Conservation (phyloP, 345 rosid species). For the Isatis tinctoria region DNA sequence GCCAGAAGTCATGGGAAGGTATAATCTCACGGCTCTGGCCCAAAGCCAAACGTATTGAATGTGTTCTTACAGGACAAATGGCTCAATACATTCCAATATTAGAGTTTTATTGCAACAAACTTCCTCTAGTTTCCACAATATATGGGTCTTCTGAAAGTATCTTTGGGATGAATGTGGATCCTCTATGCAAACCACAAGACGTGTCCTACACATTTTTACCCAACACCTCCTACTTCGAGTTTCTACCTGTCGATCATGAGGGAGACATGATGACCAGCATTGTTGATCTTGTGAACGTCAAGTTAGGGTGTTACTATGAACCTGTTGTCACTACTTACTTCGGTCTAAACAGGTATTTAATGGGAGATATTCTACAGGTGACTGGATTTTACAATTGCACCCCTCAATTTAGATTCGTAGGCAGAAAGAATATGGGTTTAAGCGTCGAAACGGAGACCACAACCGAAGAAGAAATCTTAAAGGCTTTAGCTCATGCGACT, state of each 20-base stretch:
- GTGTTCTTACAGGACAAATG: not conserved
- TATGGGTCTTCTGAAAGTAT: not conserved
- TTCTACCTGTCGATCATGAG: not conserved
- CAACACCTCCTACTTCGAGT: not conserved
- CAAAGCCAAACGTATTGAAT: not conserved
- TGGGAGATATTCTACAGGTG: conserved; percentile 1
- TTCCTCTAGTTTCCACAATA: not conserved
- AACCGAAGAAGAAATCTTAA: not conserved
- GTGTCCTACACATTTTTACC: not conserved
- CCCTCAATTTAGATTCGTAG: not conserved
- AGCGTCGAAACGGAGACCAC: not conserved
- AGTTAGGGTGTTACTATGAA: not conserved
- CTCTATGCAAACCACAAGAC: not conserved
- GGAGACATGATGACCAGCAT: not conserved
- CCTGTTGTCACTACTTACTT: not conserved
- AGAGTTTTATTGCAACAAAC: not conserved
- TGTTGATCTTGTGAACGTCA: not conserved
- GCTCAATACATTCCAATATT: not conserved
- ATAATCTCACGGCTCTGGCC: not conserved
- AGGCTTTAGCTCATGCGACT: not conserved
- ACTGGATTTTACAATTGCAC: not conserved
- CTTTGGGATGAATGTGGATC: not conserved
- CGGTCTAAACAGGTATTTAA: not conserved
- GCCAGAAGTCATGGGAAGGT: conserved; percentile 4
- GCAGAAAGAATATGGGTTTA: not conserved